Conservation (phyloP, 441 rosid species). For the Gossypium davidsonii region DNA sequence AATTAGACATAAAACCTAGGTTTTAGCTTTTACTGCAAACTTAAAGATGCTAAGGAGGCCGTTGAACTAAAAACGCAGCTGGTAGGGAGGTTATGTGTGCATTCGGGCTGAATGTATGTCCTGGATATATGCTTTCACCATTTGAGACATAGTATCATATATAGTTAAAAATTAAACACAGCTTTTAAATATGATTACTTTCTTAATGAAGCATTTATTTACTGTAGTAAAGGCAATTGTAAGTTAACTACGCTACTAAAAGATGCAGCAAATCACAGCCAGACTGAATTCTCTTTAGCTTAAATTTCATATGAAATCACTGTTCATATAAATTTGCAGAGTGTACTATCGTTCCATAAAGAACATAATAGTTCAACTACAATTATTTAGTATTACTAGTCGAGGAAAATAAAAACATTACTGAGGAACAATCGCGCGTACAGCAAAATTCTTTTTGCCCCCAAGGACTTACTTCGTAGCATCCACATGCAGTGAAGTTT, state of each 20-base stretch:
- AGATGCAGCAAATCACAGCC: background rate
- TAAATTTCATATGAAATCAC: conserved; percentile 1
- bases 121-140: background rate
- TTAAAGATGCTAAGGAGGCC: background rate
- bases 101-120: background rate
- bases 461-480: conserved; percentile 39
- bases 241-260: background rate
- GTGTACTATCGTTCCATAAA: background rate
- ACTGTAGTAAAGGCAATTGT: background rate
- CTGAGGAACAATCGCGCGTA: conserved; percentile 7
- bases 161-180: background rate
- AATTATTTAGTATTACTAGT: conserved; percentile 16
- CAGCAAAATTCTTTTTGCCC: conserved; percentile 11
- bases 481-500: conserved; percentile 46
- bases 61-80: background rate
- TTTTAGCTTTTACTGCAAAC: background rate
- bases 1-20: background rate
- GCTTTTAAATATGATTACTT: background rate
- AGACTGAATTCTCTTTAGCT: background rate
- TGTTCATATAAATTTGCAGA: background rate
- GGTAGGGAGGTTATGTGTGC: background rate
- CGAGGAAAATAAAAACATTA: background rate
- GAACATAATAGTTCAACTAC: background rate
- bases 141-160: no score
- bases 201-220: background rate